Base-by-base conservation (phyloP, 1,139 yeast species). In the Hyphopichia fennica region DNA sequence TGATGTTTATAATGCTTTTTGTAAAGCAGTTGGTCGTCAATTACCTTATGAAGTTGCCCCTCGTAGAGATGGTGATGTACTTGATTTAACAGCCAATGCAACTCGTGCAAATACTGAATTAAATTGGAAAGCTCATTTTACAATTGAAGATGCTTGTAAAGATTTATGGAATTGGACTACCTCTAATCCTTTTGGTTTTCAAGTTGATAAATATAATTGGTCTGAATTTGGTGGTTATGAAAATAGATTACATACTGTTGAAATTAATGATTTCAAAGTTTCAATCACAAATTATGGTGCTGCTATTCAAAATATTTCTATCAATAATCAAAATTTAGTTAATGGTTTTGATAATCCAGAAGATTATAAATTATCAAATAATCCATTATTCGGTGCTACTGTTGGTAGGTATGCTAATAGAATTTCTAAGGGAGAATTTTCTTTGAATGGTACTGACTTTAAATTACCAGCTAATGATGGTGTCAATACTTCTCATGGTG, bases 101-200 rank as follows among this genome's bases (percentile, higher is more conserved):
- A 65, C 72, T 16, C 72, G 90, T 43, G 95, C 95, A 29, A 76
- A 79, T 50, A 48, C 55, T 3, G 95, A 87, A 62, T 74, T 87
- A 45, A 57, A 73, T 38, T 87, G 95, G 95, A 57, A 67, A 46
- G 83, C 90, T 2, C 63, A 75, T 50, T 63, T 77, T 22, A 56
- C 78, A 17, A 70, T 87, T 45, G 82, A 79, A 35, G 75, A 77
- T 34, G 89, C 95, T 10, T 86, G 95, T 60, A 63, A 60, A 35
- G 93, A 86, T 60, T 69, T 86, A 50, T 87, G 95, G 95, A 77
- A 72, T 43, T 87, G 95, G 95, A 81, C 89, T 23, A 71, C 77
- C 14, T 70, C 74, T 54, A 83, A 86, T 57, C 93, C 93, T 6
- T 72, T 60, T 52, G 93, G 93, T 6, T 86, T 79, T 54, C 60